Evolutionary conservation across 148 eudicot genomes (phyloP).

Genomic region (Nepenthes gracilis): DNA sequence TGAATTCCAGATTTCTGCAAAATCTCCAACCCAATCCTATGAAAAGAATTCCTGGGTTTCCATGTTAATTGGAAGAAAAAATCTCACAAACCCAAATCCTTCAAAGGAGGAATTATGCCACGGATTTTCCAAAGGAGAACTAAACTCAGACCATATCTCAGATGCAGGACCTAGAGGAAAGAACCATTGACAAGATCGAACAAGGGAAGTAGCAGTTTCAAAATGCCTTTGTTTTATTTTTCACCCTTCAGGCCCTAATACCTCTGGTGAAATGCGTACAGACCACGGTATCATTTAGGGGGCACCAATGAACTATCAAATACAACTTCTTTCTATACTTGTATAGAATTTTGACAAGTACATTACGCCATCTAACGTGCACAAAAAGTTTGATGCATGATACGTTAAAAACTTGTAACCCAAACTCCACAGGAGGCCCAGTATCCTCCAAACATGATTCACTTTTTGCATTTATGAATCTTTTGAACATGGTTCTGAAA

Average conservation of each 20-base stretch:
- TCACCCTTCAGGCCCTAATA: conserved; percentile 99
- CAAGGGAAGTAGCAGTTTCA: conserved; percentile 82
- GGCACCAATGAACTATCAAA: conserved; percentile 69
- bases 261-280: conserved; percentile 83
- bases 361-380: conserved; percentile 93
- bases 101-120: conserved; percentile 98
- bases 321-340: conserved; percentile 76
- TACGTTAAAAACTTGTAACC: conserved; percentile 51
- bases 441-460: conserved; percentile 73
- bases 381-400: conserved; percentile 61
- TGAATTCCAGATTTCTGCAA: conserved; percentile 63
- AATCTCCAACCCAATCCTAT: conserved; percentile 50
- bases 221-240: conserved; percentile 92
- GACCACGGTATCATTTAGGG: conserved; percentile 74
- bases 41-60: conserved; percentile 82
- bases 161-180: conserved; percentile 82
- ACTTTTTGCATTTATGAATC: conserved; percentile 88
- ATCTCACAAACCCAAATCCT: conserved; percentile 87
- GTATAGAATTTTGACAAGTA: conserved; percentile 64
- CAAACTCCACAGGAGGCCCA: conserved; percentile 36
- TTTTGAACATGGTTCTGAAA: conserved; percentile 16
- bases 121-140: conserved; percentile 79
- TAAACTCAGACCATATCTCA: conserved; percentile 95
- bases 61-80: conserved; percentile 82
- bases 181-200: conserved; percentile 85